Evolutionary conservation across 176 grass and related monocot species (phyloP).

Genomic region (Guadua angustifolia): DNA sequence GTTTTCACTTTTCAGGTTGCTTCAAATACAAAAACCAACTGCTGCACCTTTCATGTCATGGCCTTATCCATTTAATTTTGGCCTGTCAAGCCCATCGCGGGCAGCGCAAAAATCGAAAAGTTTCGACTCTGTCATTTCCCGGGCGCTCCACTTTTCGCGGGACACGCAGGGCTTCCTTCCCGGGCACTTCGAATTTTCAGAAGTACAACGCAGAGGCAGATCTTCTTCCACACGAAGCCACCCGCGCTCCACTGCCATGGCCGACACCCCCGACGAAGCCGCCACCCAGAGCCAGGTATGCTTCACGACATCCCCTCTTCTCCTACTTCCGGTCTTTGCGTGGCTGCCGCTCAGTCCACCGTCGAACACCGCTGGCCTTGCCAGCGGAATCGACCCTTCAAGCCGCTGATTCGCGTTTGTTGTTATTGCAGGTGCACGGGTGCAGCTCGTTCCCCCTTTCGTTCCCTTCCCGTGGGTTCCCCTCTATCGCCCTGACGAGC

Average conservation of each 20-base stretch:
- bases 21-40: no score
- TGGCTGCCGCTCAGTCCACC: not conserved
- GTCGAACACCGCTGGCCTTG: not conserved
- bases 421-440: constrained; percentile 39
- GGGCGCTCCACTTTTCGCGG: not conserved
- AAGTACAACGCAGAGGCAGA: not conserved
- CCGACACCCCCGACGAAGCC: constrained; percentile 7
- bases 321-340: not conserved
- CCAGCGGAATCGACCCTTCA: not conserved
- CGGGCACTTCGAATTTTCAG: constrained; percentile 27
- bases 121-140: not conserved
- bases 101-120: not conserved
- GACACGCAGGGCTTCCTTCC: not conserved
- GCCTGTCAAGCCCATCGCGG: not conserved
- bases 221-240: not conserved
- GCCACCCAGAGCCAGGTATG: constrained; percentile 27
- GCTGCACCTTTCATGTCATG: no score
- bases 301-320: not conserved
- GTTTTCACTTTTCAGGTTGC: no score
- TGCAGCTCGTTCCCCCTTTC: constrained; percentile 46
- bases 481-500: not conserved
- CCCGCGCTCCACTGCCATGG: constrained; percentile 33
- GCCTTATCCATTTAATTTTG: not conserved
- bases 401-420: constrained; percentile 3
- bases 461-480: constrained; percentile 66